Percentiles rank a stretch among this genome's conserved stretches.
Conservation (phyloP, 1,284 basidiomycete species). For the Cryptococcus sp. region DNA sequence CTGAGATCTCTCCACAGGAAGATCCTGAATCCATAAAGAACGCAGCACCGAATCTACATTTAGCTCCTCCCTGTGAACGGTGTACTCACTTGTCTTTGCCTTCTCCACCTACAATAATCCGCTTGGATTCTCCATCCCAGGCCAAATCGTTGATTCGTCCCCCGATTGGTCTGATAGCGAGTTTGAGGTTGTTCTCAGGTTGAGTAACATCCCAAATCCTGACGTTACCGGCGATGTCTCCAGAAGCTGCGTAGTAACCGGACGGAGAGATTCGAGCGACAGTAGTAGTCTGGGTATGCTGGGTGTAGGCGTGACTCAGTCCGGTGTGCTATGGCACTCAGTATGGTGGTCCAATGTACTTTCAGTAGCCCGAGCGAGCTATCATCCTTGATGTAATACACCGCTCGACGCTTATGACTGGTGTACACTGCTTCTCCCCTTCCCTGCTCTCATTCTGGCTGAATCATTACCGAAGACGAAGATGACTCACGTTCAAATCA, state of each 20-base stretch:
- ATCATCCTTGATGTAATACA: neutral
- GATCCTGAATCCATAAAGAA: slow-evolving; percentile 85
- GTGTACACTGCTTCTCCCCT: no score
- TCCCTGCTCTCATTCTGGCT: no score
- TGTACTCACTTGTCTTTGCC: slow-evolving; percentile 74
- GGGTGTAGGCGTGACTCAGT: slow-evolving; percentile 43
- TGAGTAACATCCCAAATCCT: slow-evolving; percentile 91
- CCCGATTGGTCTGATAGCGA: slow-evolving; percentile 74
- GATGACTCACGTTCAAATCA: slow-evolving; percentile 54
- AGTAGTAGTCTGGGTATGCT: slow-evolving; percentile 78
- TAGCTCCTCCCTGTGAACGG: neutral
- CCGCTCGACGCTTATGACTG: neutral
- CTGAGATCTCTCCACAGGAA: slow-evolving; percentile 86
- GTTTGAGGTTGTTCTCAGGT: slow-evolving; percentile 77
- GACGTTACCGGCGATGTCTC: slow-evolving; percentile 72
- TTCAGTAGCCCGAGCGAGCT: no score
- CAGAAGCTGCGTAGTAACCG: slow-evolving; percentile 92
- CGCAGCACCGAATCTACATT: slow-evolving; percentile 70
- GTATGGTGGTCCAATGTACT: no score
- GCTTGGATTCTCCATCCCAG: slow-evolving; percentile 95
- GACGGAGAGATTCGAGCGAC: slow-evolving; percentile 90
- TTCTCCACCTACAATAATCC: slow-evolving; percentile 94
- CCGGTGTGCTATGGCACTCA: slow-evolving; percentile 24
- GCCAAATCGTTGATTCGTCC: slow-evolving; percentile 87
- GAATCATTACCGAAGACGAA: neutral